A percentile compares a stretch with the other conserved stretches of the same genome.
These are phyloP conservation scores for Millerago galiae DNA, from an alignment of 805 yeast genomes.

Conservation along the genomic window DNA sequence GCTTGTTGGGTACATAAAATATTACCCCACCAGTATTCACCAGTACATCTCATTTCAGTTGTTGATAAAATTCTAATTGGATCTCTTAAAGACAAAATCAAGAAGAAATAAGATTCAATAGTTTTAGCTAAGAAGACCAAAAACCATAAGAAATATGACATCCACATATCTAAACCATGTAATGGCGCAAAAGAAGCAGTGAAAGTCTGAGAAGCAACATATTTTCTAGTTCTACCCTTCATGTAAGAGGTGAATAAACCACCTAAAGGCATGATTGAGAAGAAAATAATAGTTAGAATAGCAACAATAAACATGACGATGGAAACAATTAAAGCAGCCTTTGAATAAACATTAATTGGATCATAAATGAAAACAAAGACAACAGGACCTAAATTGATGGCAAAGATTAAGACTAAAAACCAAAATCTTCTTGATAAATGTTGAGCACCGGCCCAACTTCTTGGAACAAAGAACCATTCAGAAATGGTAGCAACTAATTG, in stretches of 20 bases:
- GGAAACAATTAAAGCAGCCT: constrained; percentile 69
- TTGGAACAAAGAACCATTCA: constrained; percentile 96
- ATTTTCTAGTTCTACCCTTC: constrained; percentile 79
- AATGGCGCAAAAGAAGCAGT: constrained; percentile 86
- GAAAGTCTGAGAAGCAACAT: constrained; percentile 90
- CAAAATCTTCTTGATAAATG: constrained; percentile 83
- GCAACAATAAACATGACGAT: constrained; percentile 89
- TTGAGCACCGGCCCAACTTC: constrained; percentile 99
- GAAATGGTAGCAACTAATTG: constrained; percentile 83
- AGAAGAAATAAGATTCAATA: constrained; percentile 86
- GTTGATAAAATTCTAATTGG: constrained; percentile 87
- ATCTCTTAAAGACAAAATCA: constrained; percentile 85
- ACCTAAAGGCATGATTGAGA: constrained; percentile 93
- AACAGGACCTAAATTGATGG: constrained; percentile 76
- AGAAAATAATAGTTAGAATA: constrained; percentile 74
- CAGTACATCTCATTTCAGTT: constrained; percentile 87
- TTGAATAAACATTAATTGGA: constrained; percentile 58
- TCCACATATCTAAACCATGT: constrained; percentile 88
- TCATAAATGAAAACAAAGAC: constrained; percentile 81
- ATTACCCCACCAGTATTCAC: constrained; percentile 86
- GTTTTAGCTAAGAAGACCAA: constrained; percentile 85
- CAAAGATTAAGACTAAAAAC: constrained; percentile 62
- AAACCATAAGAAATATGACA: constrained; percentile 89
- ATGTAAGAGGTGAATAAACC: constrained; percentile 91
- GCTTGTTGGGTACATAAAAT: constrained; percentile 80